Base-by-base conservation (phyloP, 2,329 filamentous ascomycete species). In the Orbilia oligospora region DNA sequence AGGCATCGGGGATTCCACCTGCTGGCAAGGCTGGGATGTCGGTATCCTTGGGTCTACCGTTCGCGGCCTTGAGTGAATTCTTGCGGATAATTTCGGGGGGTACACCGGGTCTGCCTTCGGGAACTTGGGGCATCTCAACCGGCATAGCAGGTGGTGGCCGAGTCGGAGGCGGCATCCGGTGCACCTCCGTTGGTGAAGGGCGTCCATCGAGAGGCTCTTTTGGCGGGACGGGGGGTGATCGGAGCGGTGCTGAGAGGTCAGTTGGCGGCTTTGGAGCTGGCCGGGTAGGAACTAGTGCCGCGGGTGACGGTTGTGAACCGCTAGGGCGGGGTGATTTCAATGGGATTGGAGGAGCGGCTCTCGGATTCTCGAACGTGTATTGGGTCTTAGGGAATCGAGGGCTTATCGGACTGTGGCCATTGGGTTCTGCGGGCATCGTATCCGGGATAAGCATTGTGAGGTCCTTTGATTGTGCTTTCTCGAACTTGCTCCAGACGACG, bases 401-500 rank as follows among this genome's bases (percentile, higher is more conserved):
- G 30, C 76, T 80, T 22, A 72, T 36, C 18, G 81, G 71, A 66
- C 69, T 67, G 33, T 79, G 75, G 38, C 76, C 80, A 61, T 81
- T 77, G n/a, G 41, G 41, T 27, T 77, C 73, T 3, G 73, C 81
- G 5, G 82, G 80, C 83, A 10, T 20, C 0, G 83, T 81, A 84
- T 81, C 84, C 85, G 83, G 83, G 84, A 80, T 86, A 84, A 72
- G 86, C 86, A 73, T 79, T 1, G 76, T 79, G n/a, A 77, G 38
- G 36, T 78, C 75, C 18, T 71, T 78, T 9, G 91, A 88, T 82
- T 91, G 90, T 67, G 92, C 93, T 86, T 97, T 91, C 82, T 97
- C 93, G 84, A 99, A 97, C 85, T 99, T 99, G 85, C 98, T 94
- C 87, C 96, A 93, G 72, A 96, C 91, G 82, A 93, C 92, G 83